Evolutionary conservation across 1,284 basidiomycete species (phyloP).

Genomic region (Anthracocystis setariae): DNA sequence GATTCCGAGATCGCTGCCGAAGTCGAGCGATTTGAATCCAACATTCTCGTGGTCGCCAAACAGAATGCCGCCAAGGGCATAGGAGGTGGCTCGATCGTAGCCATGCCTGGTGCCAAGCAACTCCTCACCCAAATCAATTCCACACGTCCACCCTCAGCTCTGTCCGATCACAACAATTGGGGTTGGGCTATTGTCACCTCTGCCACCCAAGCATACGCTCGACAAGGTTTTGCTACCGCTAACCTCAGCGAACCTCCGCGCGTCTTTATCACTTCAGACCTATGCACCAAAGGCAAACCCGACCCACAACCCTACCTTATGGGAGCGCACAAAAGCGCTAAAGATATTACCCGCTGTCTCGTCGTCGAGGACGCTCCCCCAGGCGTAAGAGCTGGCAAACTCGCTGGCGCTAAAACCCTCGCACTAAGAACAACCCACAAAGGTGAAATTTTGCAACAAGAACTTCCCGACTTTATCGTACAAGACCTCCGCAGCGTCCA

Average conservation of each 20-base stretch:
- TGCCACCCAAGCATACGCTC: conserved; percentile 65
- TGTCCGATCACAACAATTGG: conserved; percentile 23
- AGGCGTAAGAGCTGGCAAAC: conserved; percentile 58
- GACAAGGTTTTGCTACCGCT: conserved; percentile 58
- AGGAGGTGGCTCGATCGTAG: conserved; percentile 61
- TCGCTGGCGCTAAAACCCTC: conserved; percentile 61
- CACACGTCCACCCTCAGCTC: conserved; percentile 13
- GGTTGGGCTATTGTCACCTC: conserved; percentile 68
- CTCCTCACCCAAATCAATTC: conserved; percentile 57
- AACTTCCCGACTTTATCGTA: conserved; percentile 62
- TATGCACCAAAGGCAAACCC: conserved; percentile 62
- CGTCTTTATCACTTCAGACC: conserved; percentile 63
- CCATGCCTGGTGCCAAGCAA: conserved; percentile 63
- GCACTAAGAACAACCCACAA: conserved; percentile 62
- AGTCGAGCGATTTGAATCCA: conserved; percentile 60
- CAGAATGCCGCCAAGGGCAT: conserved; percentile 43
- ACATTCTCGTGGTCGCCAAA: conserved; percentile 61
- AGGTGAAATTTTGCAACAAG: conserved; percentile 55
- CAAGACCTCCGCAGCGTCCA: conserved; percentile 58
- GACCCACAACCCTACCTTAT: conserved; percentile 65
- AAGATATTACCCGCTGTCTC: conserved; percentile 56
- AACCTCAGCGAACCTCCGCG: conserved; percentile 39
- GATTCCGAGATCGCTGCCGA: conserved; percentile 52
- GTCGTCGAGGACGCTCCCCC: conserved; percentile 67
- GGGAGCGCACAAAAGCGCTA: conserved; percentile 52